phyloP scores from a whole-genome alignment of 176 grass and related monocot genomes.

The Tillandsia leiboldiana region DNA sequence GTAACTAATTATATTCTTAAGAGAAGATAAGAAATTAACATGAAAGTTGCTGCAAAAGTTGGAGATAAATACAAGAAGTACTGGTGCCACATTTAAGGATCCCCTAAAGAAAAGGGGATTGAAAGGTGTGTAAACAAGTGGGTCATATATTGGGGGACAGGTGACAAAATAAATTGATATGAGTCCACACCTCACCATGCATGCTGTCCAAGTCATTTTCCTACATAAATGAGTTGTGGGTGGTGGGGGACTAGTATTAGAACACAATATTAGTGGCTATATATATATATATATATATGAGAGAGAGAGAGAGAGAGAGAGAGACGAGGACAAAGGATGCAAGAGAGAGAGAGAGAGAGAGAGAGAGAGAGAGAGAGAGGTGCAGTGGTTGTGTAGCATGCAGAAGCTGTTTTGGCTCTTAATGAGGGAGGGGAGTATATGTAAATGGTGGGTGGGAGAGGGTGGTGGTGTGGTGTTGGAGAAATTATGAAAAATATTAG shows the following conservation, averaged over 20 bases:
- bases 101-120: neutral
- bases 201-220: slow-evolving; percentile 2
- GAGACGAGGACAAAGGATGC: neutral
- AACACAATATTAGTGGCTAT: neutral
- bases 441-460: neutral
- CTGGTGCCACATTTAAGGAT: no score
- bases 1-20: no score
- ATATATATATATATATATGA: neutral
- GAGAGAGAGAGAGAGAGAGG: neutral
- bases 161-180: neutral
- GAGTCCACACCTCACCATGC: neutral
- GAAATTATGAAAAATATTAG: neutral
- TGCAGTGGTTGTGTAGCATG: neutral
- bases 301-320: neutral
- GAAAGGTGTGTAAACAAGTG: neutral
- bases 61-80: no score
- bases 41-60: no score
- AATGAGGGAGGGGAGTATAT: neutral
- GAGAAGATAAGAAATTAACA: no score
- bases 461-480: neutral
- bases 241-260: neutral
- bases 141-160: neutral
- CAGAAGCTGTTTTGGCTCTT: neutral
- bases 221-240: neutral
- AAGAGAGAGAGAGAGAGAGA: neutral